phyloP scores from a whole-genome alignment of 1,139 yeast species.

The Candida sojae region DNA sequence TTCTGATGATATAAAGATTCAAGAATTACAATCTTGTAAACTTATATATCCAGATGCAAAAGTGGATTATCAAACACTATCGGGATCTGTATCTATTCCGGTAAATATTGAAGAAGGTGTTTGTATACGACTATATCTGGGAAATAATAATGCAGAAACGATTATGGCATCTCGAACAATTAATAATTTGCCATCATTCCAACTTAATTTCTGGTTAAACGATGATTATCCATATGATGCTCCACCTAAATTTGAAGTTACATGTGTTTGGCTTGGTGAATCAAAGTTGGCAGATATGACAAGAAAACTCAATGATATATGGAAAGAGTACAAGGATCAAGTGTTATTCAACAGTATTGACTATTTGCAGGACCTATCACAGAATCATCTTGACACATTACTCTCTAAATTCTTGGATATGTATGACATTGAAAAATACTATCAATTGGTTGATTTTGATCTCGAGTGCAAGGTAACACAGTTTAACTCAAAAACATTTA shows the following conservation, averaged over 20 bases:
- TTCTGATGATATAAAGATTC: slow-evolving; percentile 25
- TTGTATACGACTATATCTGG: slow-evolving; percentile 3
- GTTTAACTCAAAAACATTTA: slow-evolving; percentile 42
- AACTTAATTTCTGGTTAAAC: slow-evolving; percentile 29
- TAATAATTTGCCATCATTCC: slow-evolving; percentile 31
- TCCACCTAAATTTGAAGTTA: slow-evolving; percentile 28
- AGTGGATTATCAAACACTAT: slow-evolving; percentile 16
- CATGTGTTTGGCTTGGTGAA: slow-evolving; percentile 22
- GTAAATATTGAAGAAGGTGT: slow-evolving; percentile 23
- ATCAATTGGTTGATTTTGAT: slow-evolving; percentile 9
- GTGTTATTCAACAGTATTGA: slow-evolving; percentile 52
- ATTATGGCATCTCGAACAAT: slow-evolving; percentile 4
- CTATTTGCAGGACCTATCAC: slow-evolving; percentile 32
- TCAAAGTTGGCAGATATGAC: slow-evolving; percentile 17
- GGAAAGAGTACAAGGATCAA: slow-evolving; percentile 43
- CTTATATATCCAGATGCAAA: slow-evolving; percentile 53
- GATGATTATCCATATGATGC: slow-evolving; percentile 26
- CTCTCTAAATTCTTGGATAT: slow-evolving; percentile 11
- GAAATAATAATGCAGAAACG: neutral
- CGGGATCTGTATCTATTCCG: slow-evolving; percentile 31
- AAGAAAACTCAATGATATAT: slow-evolving; percentile 24
- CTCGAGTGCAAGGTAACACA: slow-evolving; percentile 17
- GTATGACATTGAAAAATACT: slow-evolving; percentile 16
- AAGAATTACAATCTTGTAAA: slow-evolving; percentile 49
- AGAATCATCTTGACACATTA: slow-evolving; percentile 12